These are phyloP conservation scores for Lignosus rhinocerotis DNA, from an alignment of 1,284 basidiomycete genomes.

Conservation along the genomic window DNA sequence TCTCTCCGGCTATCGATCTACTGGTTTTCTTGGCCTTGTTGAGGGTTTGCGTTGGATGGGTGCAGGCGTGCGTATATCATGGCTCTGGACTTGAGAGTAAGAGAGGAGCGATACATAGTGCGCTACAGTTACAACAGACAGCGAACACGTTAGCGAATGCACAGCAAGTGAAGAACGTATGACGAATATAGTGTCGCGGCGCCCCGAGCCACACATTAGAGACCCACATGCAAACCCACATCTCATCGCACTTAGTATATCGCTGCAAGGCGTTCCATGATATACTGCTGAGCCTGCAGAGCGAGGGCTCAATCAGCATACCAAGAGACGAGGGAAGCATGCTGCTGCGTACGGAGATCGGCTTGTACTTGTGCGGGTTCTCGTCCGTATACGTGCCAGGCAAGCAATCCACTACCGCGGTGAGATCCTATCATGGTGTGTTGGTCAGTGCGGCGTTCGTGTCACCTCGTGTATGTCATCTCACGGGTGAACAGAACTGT, in stretches of 20 bases:
- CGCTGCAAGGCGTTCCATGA: conserved; percentile 20
- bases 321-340: not conserved
- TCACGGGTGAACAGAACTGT: conserved; percentile 45
- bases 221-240: too few relatives aligned
- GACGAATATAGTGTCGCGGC: too few relatives aligned
- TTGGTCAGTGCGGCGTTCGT: not conserved
- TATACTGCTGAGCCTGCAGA: conserved; percentile 20
- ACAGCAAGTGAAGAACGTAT: too few relatives aligned
- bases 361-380: conserved; percentile 43
- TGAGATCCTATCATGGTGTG: conserved; percentile 37
- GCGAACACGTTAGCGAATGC: too few relatives aligned
- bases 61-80: too few relatives aligned
- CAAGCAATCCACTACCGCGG: conserved; percentile 47
- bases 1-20: too few relatives aligned
- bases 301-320: not conserved
- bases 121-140: too few relatives aligned
- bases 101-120: too few relatives aligned
- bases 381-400: conserved; percentile 50
- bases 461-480: not conserved
- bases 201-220: too few relatives aligned
- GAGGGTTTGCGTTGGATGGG: too few relatives aligned
- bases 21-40: too few relatives aligned
- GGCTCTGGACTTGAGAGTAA: too few relatives aligned
- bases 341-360: conserved; percentile 34
- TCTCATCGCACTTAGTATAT: conserved; percentile 11